phyloP scores from a whole-genome alignment of 2,329 filamentous ascomycete genomes.

The Zopfia rhizophila region DNA sequence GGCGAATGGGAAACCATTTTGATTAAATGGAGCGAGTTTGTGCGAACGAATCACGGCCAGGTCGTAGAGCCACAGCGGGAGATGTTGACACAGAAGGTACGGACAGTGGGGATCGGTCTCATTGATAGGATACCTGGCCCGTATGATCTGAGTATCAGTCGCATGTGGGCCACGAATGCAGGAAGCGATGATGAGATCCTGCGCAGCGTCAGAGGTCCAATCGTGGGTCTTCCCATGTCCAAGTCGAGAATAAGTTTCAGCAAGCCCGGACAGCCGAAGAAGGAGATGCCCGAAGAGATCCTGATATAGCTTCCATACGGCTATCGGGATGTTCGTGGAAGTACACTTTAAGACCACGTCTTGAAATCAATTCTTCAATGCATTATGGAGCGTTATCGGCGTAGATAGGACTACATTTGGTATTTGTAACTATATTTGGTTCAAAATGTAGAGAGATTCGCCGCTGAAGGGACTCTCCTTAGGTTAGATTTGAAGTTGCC shows the following conservation, averaged over 20 bases:
- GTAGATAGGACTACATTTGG: too few species aligned
- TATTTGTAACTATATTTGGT: too few species aligned
- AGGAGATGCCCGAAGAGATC: slow-evolving; percentile 6
- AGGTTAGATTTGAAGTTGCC: too few species aligned
- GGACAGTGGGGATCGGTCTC: slow-evolving; percentile 85
- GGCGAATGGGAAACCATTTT: slow-evolving; percentile 96
- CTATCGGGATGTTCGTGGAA: too few species aligned
- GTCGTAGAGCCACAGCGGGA: slow-evolving; percentile 94
- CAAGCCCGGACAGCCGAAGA: slow-evolving; percentile 1
- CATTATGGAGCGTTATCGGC: too few species aligned
- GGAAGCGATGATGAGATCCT: slow-evolving; percentile 46
- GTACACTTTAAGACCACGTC: too few species aligned
- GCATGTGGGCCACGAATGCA: slow-evolving; percentile 90
- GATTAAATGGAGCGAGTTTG: slow-evolving; percentile 91
- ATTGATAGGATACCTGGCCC: slow-evolving; percentile 90
- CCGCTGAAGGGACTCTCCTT: too few species aligned
- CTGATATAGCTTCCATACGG: not conserved
- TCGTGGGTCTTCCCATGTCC: slow-evolving; percentile 37
- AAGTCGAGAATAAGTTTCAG: not conserved
- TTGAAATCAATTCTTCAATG: too few species aligned
- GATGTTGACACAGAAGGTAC: slow-evolving; percentile 85
- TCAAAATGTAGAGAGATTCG: too few species aligned
- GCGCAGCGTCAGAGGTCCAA: slow-evolving; percentile 34
- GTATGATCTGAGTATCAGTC: slow-evolving; percentile 86
- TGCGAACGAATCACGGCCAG: slow-evolving; percentile 91